Percentiles rank a stretch among this genome's conserved stretches.
Conservation (phyloP, 1,284 basidiomycete species). For the Naganishia cerealis region DNA sequence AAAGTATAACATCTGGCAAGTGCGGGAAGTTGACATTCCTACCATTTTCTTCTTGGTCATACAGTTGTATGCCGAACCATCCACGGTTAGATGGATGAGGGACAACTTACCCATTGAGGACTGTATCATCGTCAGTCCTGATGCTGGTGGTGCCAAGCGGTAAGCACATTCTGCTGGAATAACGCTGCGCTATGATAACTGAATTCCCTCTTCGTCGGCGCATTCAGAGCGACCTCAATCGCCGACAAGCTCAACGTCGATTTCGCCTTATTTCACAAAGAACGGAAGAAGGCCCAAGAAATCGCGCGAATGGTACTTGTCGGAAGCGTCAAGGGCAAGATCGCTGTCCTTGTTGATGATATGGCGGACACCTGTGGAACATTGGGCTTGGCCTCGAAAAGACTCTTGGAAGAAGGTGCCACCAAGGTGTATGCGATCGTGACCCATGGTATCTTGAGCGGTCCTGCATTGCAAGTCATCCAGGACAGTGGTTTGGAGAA, state of each 20-base stretch:
- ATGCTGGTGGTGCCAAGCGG: conserved; percentile 98
- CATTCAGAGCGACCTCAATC: conserved; percentile 84
- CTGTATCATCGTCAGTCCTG: conserved; percentile 95
- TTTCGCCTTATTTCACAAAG: conserved; percentile 99
- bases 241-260: conserved; percentile 95
- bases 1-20: background rate
- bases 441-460: conserved; percentile 94
- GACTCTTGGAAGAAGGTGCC: conserved; percentile 88
- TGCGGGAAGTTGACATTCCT: conserved; percentile 6
- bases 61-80: conserved; percentile 95
- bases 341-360: conserved; percentile 97
- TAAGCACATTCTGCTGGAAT: conserved; percentile 50
- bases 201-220: background rate
- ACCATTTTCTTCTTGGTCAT: background rate
- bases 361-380: conserved; percentile 99
- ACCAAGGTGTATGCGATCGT: conserved; percentile 85
- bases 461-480: conserved; percentile 74
- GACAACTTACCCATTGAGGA: conserved; percentile 83
- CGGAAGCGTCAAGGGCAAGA: conserved; percentile 87
- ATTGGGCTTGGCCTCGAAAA: conserved; percentile 84
- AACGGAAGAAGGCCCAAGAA: conserved; percentile 98
- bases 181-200: conserved; percentile 1
- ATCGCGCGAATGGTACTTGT: conserved; percentile 99
- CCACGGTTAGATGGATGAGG: conserved; percentile 90
- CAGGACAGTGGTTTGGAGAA: conserved; percentile 80